Base-by-base conservation (phyloP, 345 rosid genomes). In the Aurinia saxatilis region DNA sequence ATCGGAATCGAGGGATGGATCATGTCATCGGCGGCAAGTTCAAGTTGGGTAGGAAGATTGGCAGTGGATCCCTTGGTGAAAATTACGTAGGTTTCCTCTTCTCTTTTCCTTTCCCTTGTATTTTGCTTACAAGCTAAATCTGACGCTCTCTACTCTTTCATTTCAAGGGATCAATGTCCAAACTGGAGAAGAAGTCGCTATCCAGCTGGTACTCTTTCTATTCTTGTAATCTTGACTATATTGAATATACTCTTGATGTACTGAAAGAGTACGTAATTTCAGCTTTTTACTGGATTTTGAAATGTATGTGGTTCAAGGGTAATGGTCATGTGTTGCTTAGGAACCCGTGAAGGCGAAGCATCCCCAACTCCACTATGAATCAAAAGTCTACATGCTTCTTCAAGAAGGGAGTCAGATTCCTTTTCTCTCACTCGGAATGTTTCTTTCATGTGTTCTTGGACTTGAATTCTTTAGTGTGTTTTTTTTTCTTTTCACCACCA, bases 31-130 rank as follows among this genome's bases (percentile, higher is more conserved):
- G 96, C 50, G 90, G 89, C 37, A 89, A 89, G 81, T 89, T 70
- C 75, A 92, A 89, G 82, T 86, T 89, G 58, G 96, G 91, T 58
- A 86, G 95, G 36, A 87, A 89, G 78, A 86, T 92, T 69, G 98
- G 98, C 33, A 82, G 98, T 69, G 98, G 98, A 70, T 92, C 98
- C 53, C 89, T 87, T 75, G 98, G 98, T 47, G 96, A 92, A 81
- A 85, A 89, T 63, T 89, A 53, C 75, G 84, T 89, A 39, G 98
- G 98, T 92, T 2, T 34, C 9, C 44, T 67, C n/a, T 44, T 31
- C 18, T 55, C 23, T 54, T 27, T 18, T 10, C 4, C 25, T 21
- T 2, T 21, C 2, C n/a, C n/a, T n/a, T n/a, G n/a, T n/a, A 21
- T 21, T 25, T 59, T 53, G 46, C 19, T 33, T 1, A 16, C 47